Evolutionary conservation across 164 flowering plant species (phyloP).

Genomic region (Cinnamomum chago): DNA sequence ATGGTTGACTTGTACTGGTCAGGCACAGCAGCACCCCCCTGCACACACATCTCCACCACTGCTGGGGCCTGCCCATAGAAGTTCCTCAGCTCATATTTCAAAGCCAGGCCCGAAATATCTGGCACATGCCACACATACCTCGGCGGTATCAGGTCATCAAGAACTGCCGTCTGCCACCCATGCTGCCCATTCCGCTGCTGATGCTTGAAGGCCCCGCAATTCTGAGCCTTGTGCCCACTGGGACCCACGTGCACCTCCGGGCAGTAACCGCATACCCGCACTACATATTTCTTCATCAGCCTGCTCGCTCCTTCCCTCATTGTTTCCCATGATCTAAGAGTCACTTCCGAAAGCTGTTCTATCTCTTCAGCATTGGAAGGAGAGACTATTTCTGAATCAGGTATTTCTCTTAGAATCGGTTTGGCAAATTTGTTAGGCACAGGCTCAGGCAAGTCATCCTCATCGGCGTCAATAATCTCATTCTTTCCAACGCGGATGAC

Average conservation of each 20-base stretch:
- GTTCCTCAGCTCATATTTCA: constrained; percentile 62
- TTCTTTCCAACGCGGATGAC: constrained; percentile 66
- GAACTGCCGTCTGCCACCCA: constrained; percentile 90
- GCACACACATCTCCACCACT: constrained; percentile 88
- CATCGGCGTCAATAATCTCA: constrained; percentile 91
- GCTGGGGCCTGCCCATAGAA: constrained; percentile 97
- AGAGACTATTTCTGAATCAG: constrained; percentile 44
- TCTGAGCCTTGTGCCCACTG: constrained; percentile 91
- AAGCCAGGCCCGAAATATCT: constrained; percentile 52
- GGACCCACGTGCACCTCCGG: constrained; percentile 90
- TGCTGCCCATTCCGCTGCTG: constrained; percentile 98
- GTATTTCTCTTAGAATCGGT: constrained; percentile 50
- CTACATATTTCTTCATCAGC: constrained; percentile 75
- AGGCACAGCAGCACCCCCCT: constrained; percentile 86
- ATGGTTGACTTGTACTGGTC: constrained; percentile 81
- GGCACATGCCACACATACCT: constrained; percentile 96
- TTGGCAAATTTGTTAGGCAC: constrained; percentile 16
- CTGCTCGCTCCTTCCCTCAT: constrained; percentile 76
- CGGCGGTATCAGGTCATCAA: constrained; percentile 88
- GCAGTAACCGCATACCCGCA: constrained; percentile 95
- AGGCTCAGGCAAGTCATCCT: constrained; percentile 78
- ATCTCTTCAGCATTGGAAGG: constrained; percentile 55
- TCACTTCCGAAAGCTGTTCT: constrained; percentile 60
- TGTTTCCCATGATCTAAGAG: constrained; percentile 72
- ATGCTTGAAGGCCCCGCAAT: constrained; percentile 92